Evolutionary conservation across 192 early-diverging fungal species (phyloP).

Genomic region (Cladochytrium replicatum): DNA sequence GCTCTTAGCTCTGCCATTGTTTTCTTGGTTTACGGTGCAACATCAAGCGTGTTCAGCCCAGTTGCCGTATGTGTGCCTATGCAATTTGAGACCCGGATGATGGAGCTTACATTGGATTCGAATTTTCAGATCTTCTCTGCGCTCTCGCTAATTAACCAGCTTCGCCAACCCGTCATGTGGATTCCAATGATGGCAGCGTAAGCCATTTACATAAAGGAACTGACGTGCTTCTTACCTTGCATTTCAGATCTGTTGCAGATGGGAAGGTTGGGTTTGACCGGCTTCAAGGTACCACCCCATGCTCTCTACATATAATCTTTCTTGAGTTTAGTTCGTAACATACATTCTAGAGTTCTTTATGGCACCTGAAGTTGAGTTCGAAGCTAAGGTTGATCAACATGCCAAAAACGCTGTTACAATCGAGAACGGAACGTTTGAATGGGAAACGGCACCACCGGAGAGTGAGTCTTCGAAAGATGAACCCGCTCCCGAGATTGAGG

Average conservation of each 20-base stretch:
- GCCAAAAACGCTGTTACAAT: constrained; percentile 36
- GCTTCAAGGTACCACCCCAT: constrained; percentile 36
- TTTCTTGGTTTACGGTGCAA: constrained; percentile 39
- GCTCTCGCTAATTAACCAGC: constrained; percentile 31
- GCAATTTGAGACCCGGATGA: too few species aligned
- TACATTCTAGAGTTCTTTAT: constrained; percentile 42
- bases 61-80: too few species aligned
- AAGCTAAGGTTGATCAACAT: constrained; percentile 27
- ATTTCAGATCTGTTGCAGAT: too few species aligned
- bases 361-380: constrained; percentile 50
- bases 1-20: constrained; percentile 26
- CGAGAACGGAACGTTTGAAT: constrained; percentile 42
- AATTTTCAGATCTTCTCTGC: constrained; percentile 44
- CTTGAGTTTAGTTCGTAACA: too few species aligned
- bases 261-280: constrained; percentile 29
- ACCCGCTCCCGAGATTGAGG: too few species aligned
- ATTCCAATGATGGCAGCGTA: constrained; percentile 35
- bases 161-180: constrained; percentile 43
- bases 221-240: too few species aligned
- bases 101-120: too few species aligned
- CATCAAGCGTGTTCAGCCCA: constrained; percentile 13
- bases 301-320: too few species aligned
- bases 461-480: not conserved
- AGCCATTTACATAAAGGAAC: too few species aligned
- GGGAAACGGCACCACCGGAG: constrained; percentile 35